Evolutionary conservation across 192 early-diverging fungal genomes (phyloP), one percentile per base, ranked within the genome.

Genomic region (Lobosporangium transversale): DNA sequence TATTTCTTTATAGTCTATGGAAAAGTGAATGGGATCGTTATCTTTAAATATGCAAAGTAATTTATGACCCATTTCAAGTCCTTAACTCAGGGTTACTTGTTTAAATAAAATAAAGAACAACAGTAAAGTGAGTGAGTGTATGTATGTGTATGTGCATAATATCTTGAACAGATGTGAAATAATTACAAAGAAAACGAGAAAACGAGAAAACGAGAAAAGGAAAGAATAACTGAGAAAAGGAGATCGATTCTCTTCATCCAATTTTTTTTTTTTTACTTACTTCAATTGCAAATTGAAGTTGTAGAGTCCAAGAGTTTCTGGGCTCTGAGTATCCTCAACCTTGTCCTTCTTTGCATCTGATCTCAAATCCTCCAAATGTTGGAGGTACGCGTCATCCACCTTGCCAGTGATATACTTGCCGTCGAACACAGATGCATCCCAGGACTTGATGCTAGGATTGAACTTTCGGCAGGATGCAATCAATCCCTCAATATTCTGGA

Each of bases 381-480:
- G 57, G 62, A 95, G 66, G 65, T 95, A 95, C 53, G 87, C 87
- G 23, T 81, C 53, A 23, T 88, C 85, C 17, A 95, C 84, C 56
- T 85, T 86, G 54, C 92, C 94, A 8, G 97, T 95, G 26, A 99
- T 86, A 80, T 99, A 99, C 47, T 87, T 79, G 45, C 96, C 95
- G 61, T 95, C 95, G 80, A 99, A 99, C 9, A 99, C 97, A 15
- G 98, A 98, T 12, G 94, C 89, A 81, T 99, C 98, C 89, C 98
- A 99, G 17, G 70, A 55, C 29, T 80, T 83, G 51, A 99, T 94
- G 15, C 61, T 67, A 3, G 91, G 91, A 71, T 97, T 97, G 80
- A 97, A 95, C 70, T 92, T 88, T 47, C 86, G 70, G 48, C 94
- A 93, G 36, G 95, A 95, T 53, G 89, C 80, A 31, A 98, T 80